Evolutionary conservation across 306 rosid species (phyloP), one percentile per base, ranked within the genome.

Genomic region (Citrullus mucosospermus): DNA sequence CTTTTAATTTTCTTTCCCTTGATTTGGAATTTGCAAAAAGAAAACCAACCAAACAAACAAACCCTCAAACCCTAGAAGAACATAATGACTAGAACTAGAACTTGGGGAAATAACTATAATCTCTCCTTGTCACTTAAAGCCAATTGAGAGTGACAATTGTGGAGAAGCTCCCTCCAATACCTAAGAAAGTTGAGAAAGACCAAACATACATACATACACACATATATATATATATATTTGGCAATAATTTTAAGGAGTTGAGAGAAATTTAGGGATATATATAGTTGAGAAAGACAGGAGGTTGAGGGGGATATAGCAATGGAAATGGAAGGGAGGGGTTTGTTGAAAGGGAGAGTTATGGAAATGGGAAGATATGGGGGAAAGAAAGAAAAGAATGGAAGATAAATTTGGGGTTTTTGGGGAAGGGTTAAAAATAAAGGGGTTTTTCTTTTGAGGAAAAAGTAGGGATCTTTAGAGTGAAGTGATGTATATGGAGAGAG

Each of bases 231-330:
- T 48, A 48, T 43, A 69, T 69, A 41, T 41, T 69, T 68, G 69
- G 38, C 10, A 16, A 54, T 1, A 17, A 9, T 67, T 67, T 67
- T 0, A 39, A 39, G 6, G 39, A 62, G 32, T 39, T 18, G 75
- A 68, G 75, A 11, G 54, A 18, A n/a, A 9, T 43, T 68, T 39
- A 32, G 66, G 66, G 4, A 3, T 2, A 32, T 32, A 32, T 32
- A 4, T 13, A 28, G 14, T 71, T 85, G 90, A 89, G 90, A 87
- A 85, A 81, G 92, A 89, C 91, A 89, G 85, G 83, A 87, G 82
- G 81, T 84, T 60, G 36, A 60, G 74, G 78, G 79, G 74, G 80
- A 82, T 74, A 86, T 83, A 77, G 83, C 65, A 30, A 44, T 44
- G 65, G 66, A 78, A 80, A 83, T 56, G 84, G 85, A 80, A 48